Evolutionary conservation across 2,329 filamentous ascomycete genomes (phyloP), one percentile per base, ranked within the genome.

Genomic region (Setomelanomma holmii): DNA sequence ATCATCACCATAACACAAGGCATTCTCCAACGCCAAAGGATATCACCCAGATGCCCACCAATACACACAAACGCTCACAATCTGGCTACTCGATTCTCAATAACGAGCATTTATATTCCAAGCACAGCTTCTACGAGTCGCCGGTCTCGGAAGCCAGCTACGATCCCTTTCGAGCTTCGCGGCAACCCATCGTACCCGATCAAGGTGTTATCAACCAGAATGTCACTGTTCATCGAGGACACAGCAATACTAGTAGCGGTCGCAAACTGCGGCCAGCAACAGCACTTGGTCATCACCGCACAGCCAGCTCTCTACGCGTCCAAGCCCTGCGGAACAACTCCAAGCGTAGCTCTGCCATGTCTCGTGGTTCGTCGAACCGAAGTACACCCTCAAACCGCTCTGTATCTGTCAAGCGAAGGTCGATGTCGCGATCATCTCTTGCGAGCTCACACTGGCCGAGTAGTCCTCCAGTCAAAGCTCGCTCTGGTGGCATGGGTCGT

Each of bases 111-210:
- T 75, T 81, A 45, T 76, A 76, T 40, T 76, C 75, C 1, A 77
- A 78, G 42, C 76, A 80, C 53, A 80, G 76, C 53, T 80, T 83
- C 45, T 77, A 78, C 34, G 80, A 81, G 49, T 78, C 81, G 69
- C 80, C 66, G 61, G 56, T 60, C 7, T 84, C 69, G 36, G 75
- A 81, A 53, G 78, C 84, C 57, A 95, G 89, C 73, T 96, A 96
- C 64, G 93, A 96, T 71, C 91, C 92, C 0, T 96, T 89, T 72
- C 85, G 90, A 65, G 86, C 89, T 4, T 91, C 89, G 2, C 81
- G 83, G 58, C 77, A 82, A 49, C 77, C 79, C 19, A 76, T 83
- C 20, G 46, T 72, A 34, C 67, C 68, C 2, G 76, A 79, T 0
- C 81, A 85, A 44, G 80, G 79, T 6, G 14, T 51, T 14, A 83